Conservation (phyloP, 768 basidiomycete species). For the Trametes maxima region DNA sequence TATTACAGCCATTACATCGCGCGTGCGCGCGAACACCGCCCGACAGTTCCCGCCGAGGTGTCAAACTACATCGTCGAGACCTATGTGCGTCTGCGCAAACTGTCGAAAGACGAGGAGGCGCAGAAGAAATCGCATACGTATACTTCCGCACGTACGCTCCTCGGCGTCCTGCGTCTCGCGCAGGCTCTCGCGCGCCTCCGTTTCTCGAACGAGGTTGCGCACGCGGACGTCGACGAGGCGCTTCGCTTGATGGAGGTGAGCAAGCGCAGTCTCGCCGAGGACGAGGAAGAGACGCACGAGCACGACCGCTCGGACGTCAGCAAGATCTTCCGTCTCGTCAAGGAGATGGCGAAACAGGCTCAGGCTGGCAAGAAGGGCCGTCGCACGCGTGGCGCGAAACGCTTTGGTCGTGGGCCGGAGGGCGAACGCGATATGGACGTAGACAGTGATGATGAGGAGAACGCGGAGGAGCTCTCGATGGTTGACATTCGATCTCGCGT, state of each 20-base stretch:
- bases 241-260: slow-evolving; percentile 95
- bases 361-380: slow-evolving; percentile 38
- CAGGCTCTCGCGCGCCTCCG: slow-evolving; percentile 94
- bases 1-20: slow-evolving; percentile 88
- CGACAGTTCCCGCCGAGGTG: slow-evolving; percentile 85
- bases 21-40: slow-evolving; percentile 82
- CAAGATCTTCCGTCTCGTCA: slow-evolving; percentile 90
- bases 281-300: slow-evolving; percentile 62
- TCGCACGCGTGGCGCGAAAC: slow-evolving; percentile 47
- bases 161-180: slow-evolving; percentile 91
- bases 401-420: slow-evolving; percentile 69
- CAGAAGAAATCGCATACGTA: slow-evolving; percentile 90
- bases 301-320: slow-evolving; percentile 77
- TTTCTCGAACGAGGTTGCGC: slow-evolving; percentile 77
- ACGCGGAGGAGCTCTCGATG: slow-evolving; percentile 73
- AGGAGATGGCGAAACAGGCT: slow-evolving; percentile 64
- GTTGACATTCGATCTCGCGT: slow-evolving; percentile 88
- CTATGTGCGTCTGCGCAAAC: slow-evolving; percentile 93
- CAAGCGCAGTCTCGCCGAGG: slow-evolving; percentile 88
- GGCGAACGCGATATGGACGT: slow-evolving; percentile 72
- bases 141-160: slow-evolving; percentile 93
- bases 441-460: slow-evolving; percentile 49
- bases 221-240: slow-evolving; percentile 94
- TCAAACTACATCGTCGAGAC: slow-evolving; percentile 94
- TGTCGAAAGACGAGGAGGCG: slow-evolving; percentile 87